Evolutionary conservation across 192 early-diverging fungal genomes (phyloP).

Genomic region (Powellomyces hirtus): DNA sequence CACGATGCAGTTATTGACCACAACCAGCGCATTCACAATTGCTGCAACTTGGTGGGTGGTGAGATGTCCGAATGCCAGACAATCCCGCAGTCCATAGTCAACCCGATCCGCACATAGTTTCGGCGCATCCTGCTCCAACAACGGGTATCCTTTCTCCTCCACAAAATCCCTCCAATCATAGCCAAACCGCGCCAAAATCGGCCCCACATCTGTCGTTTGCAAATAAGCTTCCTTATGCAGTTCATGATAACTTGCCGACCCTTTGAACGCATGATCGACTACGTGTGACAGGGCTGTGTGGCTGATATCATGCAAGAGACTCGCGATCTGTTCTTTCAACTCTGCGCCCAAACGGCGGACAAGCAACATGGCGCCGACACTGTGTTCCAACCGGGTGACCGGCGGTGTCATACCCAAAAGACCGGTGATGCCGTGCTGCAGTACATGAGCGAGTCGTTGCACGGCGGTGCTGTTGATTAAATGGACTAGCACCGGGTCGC

Average conservation of each 20-base stretch:
- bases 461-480: background rate
- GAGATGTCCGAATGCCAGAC: constrained; percentile 18
- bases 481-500: background rate
- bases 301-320: constrained; percentile 18
- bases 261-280: constrained; percentile 24
- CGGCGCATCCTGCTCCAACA: constrained; percentile 13
- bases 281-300: constrained; percentile 25
- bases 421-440: constrained; percentile 22
- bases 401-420: constrained; percentile 16
- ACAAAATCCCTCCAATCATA: constrained; percentile 7
- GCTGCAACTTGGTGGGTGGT: background rate
- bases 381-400: constrained; percentile 24
- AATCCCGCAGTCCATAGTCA: constrained; percentile 27
- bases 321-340: constrained; percentile 24
- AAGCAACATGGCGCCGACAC: constrained; percentile 25
- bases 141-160: constrained; percentile 11
- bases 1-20: constrained; percentile 21
- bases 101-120: constrained; percentile 27
- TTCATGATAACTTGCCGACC: constrained; percentile 22
- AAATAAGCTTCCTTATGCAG: constrained; percentile 18
- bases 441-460: constrained; percentile 8
- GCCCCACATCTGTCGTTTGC: background rate
- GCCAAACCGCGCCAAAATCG: background rate
- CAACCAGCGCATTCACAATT: constrained; percentile 6
- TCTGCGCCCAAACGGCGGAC: constrained; percentile 11